Conservation (phyloP, 495 filamentous ascomycete genomes). For the Xylaria palmicola region DNA sequence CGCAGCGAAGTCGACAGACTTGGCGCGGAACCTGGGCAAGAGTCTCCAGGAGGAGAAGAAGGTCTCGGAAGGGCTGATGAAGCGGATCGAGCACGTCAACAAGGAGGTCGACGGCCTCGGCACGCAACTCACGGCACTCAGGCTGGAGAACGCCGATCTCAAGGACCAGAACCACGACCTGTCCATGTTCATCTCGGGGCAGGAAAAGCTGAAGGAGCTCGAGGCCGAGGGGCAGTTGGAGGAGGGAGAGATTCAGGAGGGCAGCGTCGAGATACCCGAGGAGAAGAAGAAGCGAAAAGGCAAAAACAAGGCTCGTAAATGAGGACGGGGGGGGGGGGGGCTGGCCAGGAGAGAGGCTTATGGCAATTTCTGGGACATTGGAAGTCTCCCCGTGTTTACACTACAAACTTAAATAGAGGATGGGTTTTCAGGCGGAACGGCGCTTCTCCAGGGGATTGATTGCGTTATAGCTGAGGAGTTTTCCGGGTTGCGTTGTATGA, state of each 20-base stretch:
- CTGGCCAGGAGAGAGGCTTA: too few species aligned
- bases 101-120: slow-evolving; percentile 55
- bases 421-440: too few species aligned
- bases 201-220: slow-evolving; percentile 75
- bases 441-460: too few species aligned
- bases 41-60: slow-evolving; percentile 85
- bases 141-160: slow-evolving; percentile 59
- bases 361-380: too few species aligned
- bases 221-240: slow-evolving; percentile 59
- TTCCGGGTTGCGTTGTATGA: too few species aligned
- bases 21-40: slow-evolving; percentile 74
- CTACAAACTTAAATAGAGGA: too few species aligned
- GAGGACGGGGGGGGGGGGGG: too few species aligned
- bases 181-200: slow-evolving; percentile 81
- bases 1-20: slow-evolving; percentile 66
- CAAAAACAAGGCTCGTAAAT: slow-evolving; percentile 43
- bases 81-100: slow-evolving; percentile 67
- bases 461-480: too few species aligned
- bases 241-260: slow-evolving; percentile 52
- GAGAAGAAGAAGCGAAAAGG: slow-evolving; percentile 55
- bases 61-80: slow-evolving; percentile 74
- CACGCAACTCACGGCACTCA: slow-evolving; percentile 53
- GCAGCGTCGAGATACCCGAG: slow-evolving; percentile 51
- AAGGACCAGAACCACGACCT: slow-evolving; percentile 88
- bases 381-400: too few species aligned